Percentiles rank a stretch among this genome's conserved stretches.
Evolutionary conservation across 192 early-diverging fungal genomes (phyloP).

Genomic region (Mortierella antarctica): DNA sequence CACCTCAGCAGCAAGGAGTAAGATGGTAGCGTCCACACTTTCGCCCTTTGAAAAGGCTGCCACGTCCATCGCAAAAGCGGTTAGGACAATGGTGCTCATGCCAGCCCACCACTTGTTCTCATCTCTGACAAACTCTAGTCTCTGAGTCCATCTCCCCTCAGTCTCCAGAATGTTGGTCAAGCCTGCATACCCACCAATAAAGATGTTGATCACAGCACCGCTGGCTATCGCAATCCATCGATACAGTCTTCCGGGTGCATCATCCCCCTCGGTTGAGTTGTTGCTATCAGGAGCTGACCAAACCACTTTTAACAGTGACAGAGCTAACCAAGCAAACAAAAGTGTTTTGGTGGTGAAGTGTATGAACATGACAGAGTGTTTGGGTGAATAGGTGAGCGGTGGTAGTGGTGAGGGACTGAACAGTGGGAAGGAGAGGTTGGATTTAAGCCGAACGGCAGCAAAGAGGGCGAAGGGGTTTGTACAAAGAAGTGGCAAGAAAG

Average conservation of each 20-base stretch:
- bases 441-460: too few relatives aligned
- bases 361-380: neutral
- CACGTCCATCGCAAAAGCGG: conserved; percentile 6
- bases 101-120: conserved; percentile 11
- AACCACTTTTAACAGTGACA: neutral
- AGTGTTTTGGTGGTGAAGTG: neutral
- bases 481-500: too few relatives aligned
- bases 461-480: too few relatives aligned
- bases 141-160: conserved; percentile 5
- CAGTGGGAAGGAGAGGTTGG: neutral
- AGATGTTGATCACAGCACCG: conserved; percentile 5
- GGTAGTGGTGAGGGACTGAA: neutral
- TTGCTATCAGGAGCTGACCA: neutral
- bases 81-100: conserved; percentile 1
- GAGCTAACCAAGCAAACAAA: neutral
- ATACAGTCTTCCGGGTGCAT: neutral
- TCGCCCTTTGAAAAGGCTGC: conserved; percentile 5
- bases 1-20: conserved; percentile 7
- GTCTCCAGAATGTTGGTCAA: conserved; percentile 8
- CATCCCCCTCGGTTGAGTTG: neutral
- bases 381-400: neutral
- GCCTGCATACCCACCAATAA: conserved; percentile 9
- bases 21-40: conserved; percentile 4
- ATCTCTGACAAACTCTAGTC: conserved; percentile 13
- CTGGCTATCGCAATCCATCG: conserved; percentile 2